Percentiles rank a stretch among this genome's conserved stretches.
These are phyloP conservation scores for Lentinula raphanica DNA, from an alignment of 768 basidiomycete genomes.

Conservation along the genomic window DNA sequence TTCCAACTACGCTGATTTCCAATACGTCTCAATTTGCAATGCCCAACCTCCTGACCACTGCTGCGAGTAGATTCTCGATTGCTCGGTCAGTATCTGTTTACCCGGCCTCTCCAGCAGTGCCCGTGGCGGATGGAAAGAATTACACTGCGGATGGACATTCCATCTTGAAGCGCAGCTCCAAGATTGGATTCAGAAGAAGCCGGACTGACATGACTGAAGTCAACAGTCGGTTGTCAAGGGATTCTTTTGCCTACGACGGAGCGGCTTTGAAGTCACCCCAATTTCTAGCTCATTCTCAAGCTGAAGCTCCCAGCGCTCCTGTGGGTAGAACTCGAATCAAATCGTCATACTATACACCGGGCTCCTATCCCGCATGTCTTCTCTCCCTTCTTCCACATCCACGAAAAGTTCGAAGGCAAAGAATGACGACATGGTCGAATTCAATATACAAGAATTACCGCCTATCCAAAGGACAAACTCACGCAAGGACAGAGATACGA, in stretches of 20 bases:
- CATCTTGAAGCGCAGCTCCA: constrained; percentile 31
- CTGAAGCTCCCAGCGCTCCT: constrained; percentile 20
- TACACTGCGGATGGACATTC: constrained; percentile 39
- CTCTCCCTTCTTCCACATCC: constrained; percentile 29
- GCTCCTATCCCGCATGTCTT: constrained; percentile 50
- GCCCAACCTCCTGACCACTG: background rate
- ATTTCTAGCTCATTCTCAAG: constrained; percentile 20
- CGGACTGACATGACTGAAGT: constrained; percentile 20
- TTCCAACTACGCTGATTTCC: constrained; percentile 1
- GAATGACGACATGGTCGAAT: constrained; percentile 27
- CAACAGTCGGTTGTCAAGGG: constrained; percentile 19
- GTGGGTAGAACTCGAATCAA: constrained; percentile 65
- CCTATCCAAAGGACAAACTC: constrained; percentile 36
- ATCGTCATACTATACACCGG: constrained; percentile 59
- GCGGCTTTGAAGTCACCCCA: constrained; percentile 44
- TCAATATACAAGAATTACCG: constrained; percentile 26
- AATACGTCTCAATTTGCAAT: background rate
- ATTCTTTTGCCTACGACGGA: constrained; percentile 48
- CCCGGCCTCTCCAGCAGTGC: constrained; percentile 28
- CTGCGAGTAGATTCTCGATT: constrained; percentile 34
- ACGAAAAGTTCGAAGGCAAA: constrained; percentile 12
- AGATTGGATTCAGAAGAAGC: constrained; percentile 20
- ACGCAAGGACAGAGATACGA: constrained; percentile 34
- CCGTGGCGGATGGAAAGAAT: constrained; percentile 23
- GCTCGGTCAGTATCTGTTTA: constrained; percentile 44